Percentiles rank a stretch among this genome's conserved stretches.
Conservation (phyloP, 2,329 filamentous ascomycete genomes). For the Plenodomus lindquistii region DNA sequence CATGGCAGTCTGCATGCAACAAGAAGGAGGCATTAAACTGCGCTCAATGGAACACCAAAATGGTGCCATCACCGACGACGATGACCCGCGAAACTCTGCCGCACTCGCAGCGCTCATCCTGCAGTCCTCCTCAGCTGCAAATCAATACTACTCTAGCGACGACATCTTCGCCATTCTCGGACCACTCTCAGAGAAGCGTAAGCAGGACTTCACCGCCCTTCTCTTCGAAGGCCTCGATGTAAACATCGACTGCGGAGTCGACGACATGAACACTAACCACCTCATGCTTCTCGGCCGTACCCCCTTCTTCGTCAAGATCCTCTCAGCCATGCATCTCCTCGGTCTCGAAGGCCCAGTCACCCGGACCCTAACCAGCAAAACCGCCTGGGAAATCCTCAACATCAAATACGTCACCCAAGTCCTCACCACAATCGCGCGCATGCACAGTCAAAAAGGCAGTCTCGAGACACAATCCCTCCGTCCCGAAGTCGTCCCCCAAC, state of each 20-base stretch:
- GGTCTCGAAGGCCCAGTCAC: constrained; percentile 53
- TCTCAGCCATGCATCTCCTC: constrained; percentile 79
- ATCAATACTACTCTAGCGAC: constrained; percentile 53
- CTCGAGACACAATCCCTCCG: constrained; percentile 48
- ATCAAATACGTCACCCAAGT: constrained; percentile 68
- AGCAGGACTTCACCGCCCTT: constrained; percentile 62
- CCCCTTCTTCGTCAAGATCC: constrained; percentile 74
- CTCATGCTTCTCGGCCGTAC: constrained; percentile 49
- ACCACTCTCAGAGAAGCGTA: constrained; percentile 31
- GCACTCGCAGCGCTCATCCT: constrained; percentile 48
- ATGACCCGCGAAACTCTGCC: constrained; percentile 40
- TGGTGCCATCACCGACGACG: constrained; percentile 36
- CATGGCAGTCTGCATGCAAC: constrained; percentile 49
- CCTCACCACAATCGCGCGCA: constrained; percentile 60
- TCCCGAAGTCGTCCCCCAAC: constrained; percentile 41
- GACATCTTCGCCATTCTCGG: constrained; percentile 52
- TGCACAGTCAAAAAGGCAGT: constrained; percentile 47
- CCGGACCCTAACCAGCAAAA: constrained; percentile 70
- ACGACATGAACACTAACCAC: constrained; percentile 61
- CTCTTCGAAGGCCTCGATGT: constrained; percentile 55
- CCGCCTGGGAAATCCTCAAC: constrained; percentile 75
- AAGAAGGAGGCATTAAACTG: constrained; percentile 49
- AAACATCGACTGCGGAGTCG: constrained; percentile 80
- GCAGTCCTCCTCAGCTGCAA: constrained; percentile 48
- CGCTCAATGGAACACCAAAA: constrained; percentile 48